Percentiles rank a stretch among this genome's conserved stretches.
Evolutionary conservation across 2,329 filamentous ascomycete species (phyloP).

Genomic region (Scolecobasidium constrictum): DNA sequence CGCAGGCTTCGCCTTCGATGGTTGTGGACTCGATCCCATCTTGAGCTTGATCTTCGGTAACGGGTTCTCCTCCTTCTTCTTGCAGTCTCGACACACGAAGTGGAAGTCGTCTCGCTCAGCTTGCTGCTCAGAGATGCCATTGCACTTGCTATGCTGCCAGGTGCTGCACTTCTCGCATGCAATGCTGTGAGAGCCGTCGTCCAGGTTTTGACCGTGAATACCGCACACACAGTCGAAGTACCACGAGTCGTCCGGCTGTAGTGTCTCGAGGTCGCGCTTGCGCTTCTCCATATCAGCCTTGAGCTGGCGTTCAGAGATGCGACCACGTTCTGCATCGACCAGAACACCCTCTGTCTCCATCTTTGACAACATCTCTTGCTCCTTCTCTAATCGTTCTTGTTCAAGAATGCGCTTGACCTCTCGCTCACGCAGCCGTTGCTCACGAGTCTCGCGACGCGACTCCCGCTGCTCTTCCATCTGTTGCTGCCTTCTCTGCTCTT

Average conservation of each 20-base stretch:
- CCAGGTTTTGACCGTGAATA: constrained; percentile 73
- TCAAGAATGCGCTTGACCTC: constrained; percentile 74
- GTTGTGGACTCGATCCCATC: background rate
- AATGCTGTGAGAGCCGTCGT: constrained; percentile 88
- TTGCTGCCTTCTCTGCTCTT: constrained; percentile 46
- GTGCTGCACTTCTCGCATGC: constrained; percentile 89
- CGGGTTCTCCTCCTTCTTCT: constrained; percentile 45
- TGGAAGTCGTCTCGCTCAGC: constrained; percentile 80
- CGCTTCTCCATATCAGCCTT: constrained; percentile 72
- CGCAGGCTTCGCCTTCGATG: background rate
- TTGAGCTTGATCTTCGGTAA: constrained; percentile 7
- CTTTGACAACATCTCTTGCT: constrained; percentile 52
- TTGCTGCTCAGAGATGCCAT: constrained; percentile 66
- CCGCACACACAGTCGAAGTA: constrained; percentile 92
- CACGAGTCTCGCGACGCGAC: constrained; percentile 69
- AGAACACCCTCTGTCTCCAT: constrained; percentile 18
- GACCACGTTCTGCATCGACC: constrained; percentile 35
- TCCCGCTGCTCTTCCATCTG: constrained; percentile 69
- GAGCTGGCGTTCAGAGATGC: constrained; percentile 69
- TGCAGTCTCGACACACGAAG: constrained; percentile 74
- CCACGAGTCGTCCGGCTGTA: constrained; percentile 74
- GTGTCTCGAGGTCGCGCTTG: constrained; percentile 61
- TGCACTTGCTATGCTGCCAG: constrained; percentile 94
- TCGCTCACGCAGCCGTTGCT: constrained; percentile 75
- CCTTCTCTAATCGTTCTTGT: constrained; percentile 68